Base-by-base conservation (phyloP, 2,329 filamentous ascomycete species). In the Beauveria sp. region DNA sequence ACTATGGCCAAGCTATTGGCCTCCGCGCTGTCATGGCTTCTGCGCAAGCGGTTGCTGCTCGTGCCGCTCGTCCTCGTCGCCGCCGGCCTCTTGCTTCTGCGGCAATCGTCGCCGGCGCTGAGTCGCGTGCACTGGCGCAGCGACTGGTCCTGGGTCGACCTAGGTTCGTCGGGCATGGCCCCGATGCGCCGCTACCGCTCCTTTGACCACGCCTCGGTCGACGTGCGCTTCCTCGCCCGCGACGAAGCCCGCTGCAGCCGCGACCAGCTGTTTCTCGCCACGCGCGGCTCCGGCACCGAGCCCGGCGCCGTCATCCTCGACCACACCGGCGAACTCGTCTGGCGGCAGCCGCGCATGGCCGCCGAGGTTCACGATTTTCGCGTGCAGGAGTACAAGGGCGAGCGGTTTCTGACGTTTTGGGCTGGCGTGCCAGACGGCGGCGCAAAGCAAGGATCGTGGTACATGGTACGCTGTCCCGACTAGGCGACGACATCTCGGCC, bases 401-500 rank as follows among this genome's bases (percentile, higher is more conserved):
- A 64, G 30, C 49, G 54, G 22, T 67, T 66, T 28, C 26, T 66
- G 2, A 67, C 65, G 1, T 68, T 65, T 61, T 68, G 64, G 63
- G 78, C 78, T 9, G 67, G 76, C 38, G 72, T 78, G 66, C 71
- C 77, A n/a, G 72, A 75, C 5, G 72, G 72, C 2, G 78, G 77
- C 2, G 75, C 79, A 65, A 78, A 79, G 5, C 70, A 73, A 28
- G 78, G 78, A 9, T 67, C 67, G 50, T 76, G 77, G 61, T 75
- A 77, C 64, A 77, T 81, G 78, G 76, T 74, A 65, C 52, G 67
- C n/a, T 22, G 7, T 16, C 46, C 30, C 30, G 20, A 51, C 28
- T 43, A 56, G 54, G 43, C 28, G n/a, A 26, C 52, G 16, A n/a
- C 51, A 28, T 28, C 34, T 26, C 22, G 20, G 38, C 52, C 7